A percentile compares a stretch with the other conserved stretches of the same genome.
phyloP scores from a whole-genome alignment of 371 early-diverging fungal genomes.

The Rhizopus arrhizus region DNA sequence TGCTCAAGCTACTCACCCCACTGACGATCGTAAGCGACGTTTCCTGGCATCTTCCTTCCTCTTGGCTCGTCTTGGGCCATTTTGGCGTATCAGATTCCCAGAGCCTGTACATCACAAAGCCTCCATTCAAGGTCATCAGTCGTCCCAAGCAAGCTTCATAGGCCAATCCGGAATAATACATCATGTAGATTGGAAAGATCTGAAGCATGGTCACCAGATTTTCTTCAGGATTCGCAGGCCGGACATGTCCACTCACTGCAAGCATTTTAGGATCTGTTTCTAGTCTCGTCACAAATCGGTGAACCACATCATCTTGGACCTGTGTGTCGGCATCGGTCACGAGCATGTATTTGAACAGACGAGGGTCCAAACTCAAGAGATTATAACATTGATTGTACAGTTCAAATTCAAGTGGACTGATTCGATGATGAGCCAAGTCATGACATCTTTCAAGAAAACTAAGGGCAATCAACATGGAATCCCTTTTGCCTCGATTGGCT shows the following conservation, averaged over 20 bases:
- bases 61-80: slow-evolving; percentile 44
- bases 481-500: slow-evolving; percentile 54
- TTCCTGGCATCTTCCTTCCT: slow-evolving; percentile 5
- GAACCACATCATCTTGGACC: slow-evolving; percentile 41
- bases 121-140: slow-evolving; percentile 45
- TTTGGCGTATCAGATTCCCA: slow-evolving; percentile 30
- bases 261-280: slow-evolving; percentile 43
- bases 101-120: slow-evolving; percentile 51
- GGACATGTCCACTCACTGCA: slow-evolving; percentile 52
- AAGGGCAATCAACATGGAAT: slow-evolving; percentile 42
- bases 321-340: slow-evolving; percentile 50
- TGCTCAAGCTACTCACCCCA: not conserved
- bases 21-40: not conserved
- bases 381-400: slow-evolving; percentile 50
- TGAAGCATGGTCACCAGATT: slow-evolving; percentile 54
- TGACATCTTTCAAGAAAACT: slow-evolving; percentile 53
- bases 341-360: slow-evolving; percentile 48
- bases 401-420: slow-evolving; percentile 51
- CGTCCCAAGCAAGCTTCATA: slow-evolving; percentile 53
- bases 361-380: slow-evolving; percentile 47
- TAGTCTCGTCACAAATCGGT: slow-evolving; percentile 34
- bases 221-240: slow-evolving; percentile 53
- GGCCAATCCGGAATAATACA: slow-evolving; percentile 42
- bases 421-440: slow-evolving; percentile 42
- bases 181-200: slow-evolving; percentile 47